Evolutionary conservation across 306 rosid genomes (phyloP), one percentile per base, ranked within the genome.

Genomic region (Cucurbita maxima): DNA sequence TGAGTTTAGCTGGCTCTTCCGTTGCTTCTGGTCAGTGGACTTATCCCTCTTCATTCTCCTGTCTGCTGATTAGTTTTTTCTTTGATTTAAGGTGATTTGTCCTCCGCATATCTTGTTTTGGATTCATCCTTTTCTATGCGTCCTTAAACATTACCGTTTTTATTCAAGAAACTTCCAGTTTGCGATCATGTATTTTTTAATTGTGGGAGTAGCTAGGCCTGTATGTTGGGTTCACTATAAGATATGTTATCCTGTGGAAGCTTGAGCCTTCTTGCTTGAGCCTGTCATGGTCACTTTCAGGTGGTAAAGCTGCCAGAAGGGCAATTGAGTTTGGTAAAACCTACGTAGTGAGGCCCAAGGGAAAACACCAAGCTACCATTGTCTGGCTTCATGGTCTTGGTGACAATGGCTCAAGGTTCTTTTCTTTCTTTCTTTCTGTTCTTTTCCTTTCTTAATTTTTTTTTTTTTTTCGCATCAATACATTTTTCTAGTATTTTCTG

Each of bases 341-440:
- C 37, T 86, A 94, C 79, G 99, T 91, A 54, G 97, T 94, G 51
- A 88, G 85, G 86, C 99, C 99, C 76, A 94, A 91, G 81, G 99
- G 96, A 57, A 94, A 84, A 89, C 99, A 94, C 84, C 99, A 89
- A 85, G 99, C 99, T 75, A 94, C 99, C 15, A 81, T 94, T 67
- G 96, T 94, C 78, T 94, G 99, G 99, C 87, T 94, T 44, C 99
- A 91, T 76, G 99, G 99, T 73, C 97, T 94, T n/a, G 99, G 99
- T 25, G 99, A 94, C 78, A 91, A 94, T 82, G 99, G 99, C 80
- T 83, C 99, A 75, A 94, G 99, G 99, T 94, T 83, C 54, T 50
- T 2, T 50, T 67, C 56, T 34, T 40, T 63, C 45, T 37, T 40
- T 62, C 7, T 38, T 7, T 62, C 48, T 38, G 14, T 37, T 38